Conservation (phyloP, 371 early-diverging fungal genomes). For the Gilbertella persicaria region DNA sequence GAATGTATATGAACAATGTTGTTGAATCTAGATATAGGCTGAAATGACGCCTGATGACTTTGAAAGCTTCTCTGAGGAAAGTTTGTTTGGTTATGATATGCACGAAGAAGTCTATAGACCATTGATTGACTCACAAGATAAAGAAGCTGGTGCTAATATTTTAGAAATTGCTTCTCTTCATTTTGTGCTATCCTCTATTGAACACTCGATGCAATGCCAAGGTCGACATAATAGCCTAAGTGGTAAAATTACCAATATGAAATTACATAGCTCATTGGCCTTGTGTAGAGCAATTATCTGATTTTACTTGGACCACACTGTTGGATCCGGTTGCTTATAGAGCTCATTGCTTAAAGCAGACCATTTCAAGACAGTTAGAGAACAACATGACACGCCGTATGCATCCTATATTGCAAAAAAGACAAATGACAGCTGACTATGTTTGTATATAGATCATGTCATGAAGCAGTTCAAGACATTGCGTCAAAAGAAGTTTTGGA, state of each 20-base stretch:
- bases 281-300: conserved; percentile 29
- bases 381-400: conserved; percentile 32
- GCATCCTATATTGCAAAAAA: background rate
- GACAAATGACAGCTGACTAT: background rate
- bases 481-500: conserved; percentile 61
- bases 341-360: conserved; percentile 26
- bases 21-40: conserved; percentile 27
- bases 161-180: conserved; percentile 45
- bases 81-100: conserved; percentile 50
- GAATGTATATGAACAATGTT: background rate
- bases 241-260: conserved; percentile 16
- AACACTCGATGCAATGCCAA: conserved; percentile 38
- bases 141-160: conserved; percentile 35
- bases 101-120: conserved; percentile 47
- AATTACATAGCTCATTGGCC: background rate
- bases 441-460: conserved; percentile 30
- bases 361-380: conserved; percentile 21
- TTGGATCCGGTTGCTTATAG: conserved; percentile 48
- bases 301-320: conserved; percentile 47
- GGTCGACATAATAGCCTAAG: conserved; percentile 24
- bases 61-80: conserved; percentile 50
- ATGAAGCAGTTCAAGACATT: conserved; percentile 40
- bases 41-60: conserved; percentile 49
- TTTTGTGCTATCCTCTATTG: conserved; percentile 35
- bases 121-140: conserved; percentile 29